Evolutionary conservation across 169 alveolate genomes (phyloP).

Genomic region (Plasmodium fragile): DNA sequence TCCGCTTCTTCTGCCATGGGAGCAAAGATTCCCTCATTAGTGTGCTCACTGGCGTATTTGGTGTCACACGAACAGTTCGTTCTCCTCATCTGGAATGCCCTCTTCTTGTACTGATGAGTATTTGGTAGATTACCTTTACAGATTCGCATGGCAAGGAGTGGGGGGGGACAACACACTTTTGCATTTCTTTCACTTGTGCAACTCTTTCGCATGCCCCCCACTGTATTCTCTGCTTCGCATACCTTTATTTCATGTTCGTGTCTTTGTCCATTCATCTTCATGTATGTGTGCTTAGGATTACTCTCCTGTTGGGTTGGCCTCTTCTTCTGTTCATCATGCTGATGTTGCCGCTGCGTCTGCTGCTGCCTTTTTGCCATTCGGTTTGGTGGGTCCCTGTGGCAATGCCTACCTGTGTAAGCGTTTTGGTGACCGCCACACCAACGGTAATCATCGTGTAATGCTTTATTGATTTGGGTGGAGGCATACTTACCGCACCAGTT

Average conservation of each 20-base stretch:
- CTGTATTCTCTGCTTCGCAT: neutral
- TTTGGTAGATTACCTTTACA: neutral
- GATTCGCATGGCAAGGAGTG: neutral
- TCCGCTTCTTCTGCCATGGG: neutral
- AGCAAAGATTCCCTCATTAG: neutral
- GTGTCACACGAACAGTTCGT: neutral
- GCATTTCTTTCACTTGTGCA: neutral
- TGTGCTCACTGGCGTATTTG: neutral
- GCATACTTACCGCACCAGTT: neutral
- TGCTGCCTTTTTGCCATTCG: neutral
- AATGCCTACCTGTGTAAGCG: neutral
- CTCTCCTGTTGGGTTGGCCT: neutral
- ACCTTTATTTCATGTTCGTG: neutral
- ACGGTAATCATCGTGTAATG: neutral
- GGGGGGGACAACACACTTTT: neutral
- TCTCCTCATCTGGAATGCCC: neutral
- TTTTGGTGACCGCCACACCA: neutral
- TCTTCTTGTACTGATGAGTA: neutral
- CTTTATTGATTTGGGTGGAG: neutral
- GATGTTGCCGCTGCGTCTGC: neutral
- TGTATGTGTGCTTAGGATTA: neutral
- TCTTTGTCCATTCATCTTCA: neutral
- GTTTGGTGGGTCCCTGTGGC: neutral
- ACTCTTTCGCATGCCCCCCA: neutral
- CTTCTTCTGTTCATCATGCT: too few species aligned